Evolutionary conservation across 148 eudicot species (phyloP), one percentile per base, ranked within the genome.

Genomic region (Chenopodium suecicum): DNA sequence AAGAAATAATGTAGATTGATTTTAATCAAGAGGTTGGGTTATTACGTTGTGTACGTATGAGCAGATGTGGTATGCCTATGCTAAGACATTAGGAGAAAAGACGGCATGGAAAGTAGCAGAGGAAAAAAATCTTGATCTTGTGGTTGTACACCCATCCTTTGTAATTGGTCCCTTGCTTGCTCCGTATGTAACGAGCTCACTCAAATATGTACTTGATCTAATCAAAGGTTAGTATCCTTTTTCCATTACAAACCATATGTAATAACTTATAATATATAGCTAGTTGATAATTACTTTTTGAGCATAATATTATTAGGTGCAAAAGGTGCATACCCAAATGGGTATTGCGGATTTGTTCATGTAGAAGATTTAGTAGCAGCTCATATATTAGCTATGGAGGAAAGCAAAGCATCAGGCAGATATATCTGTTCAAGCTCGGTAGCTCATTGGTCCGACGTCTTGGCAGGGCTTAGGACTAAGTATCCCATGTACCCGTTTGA

Each of bases 11-110:
- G 32, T 29, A 41, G 10, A 66, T 7, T 22, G 27, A 46, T 17
- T 7, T 34, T 32, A 14, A 48, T 48, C 52, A 10, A 48, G 13
- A 7, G 13, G 7, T 37, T 37, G 52, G 7, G 37, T 34, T 34
- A 11, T 14, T 25, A 47, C 63, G 41, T 67, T 78, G 16, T 62
- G 41, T 27, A 54, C 8, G 44, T 29, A 56, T 66, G 70, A 83
- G 79, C 88, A 92, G 97, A 85, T 92, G 82, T 91, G 97, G 97
- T 92, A 92, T 74, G 91, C 92, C 44, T 92, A 88, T 81, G 91
- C 94, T 62, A 92, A 92, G 85, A 92, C 94, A 50, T 8, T 85
- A 71, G 94, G 90, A 80, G 97, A 92, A 86, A 81, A 83, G 84
- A 89, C 85, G 79, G 97, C 94, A 48, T 91, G 94, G 94, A 78